Percentiles rank a stretch among this genome's conserved stretches.
Conservation (phyloP, 495 filamentous ascomycete genomes). For the Beverwykella pulmonaria region DNA sequence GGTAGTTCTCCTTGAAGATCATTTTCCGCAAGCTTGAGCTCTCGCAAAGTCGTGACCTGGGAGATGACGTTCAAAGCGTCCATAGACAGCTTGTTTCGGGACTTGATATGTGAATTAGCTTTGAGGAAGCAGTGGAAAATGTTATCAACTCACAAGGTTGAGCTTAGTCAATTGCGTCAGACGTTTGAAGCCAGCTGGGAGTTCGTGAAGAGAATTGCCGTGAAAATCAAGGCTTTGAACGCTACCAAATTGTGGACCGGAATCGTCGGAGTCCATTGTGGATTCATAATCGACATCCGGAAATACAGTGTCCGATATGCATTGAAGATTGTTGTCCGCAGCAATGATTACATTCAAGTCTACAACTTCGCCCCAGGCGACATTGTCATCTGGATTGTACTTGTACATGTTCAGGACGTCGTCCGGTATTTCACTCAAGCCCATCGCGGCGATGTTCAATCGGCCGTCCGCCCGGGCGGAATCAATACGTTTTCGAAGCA, state of each 20-base stretch:
- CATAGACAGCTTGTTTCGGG: conserved; percentile 77
- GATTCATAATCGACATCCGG: conserved; percentile 63
- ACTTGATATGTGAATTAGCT: conserved; percentile 50
- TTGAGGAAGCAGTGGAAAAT: not conserved
- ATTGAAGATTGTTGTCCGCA: conserved; percentile 86
- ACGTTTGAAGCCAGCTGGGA: conserved; percentile 76
- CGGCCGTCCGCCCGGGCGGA: conserved; percentile 76
- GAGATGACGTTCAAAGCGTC: conserved; percentile 70
- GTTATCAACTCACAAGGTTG: conserved; percentile 65
- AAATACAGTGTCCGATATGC: conserved; percentile 71
- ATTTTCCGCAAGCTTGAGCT: conserved; percentile 83
- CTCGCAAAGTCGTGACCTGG: conserved; percentile 68
- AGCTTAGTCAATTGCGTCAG: conserved; percentile 73
- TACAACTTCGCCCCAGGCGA: conserved; percentile 89
- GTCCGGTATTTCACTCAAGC: conserved; percentile 73
- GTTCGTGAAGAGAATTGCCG: conserved; percentile 69
- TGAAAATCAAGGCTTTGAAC: conserved; percentile 83
- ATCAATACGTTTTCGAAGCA: conserved; percentile 75
- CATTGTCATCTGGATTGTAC: conserved; percentile 53
- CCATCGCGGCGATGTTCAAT: conserved; percentile 87
- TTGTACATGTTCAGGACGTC: conserved; percentile 92
- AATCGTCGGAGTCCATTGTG: conserved; percentile 57
- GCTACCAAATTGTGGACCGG: conserved; percentile 79
- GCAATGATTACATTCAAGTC: conserved; percentile 87
- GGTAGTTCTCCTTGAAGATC: conserved; percentile 66